Evolutionary conservation across 805 yeast genomes (phyloP).

Genomic region (Lipomyces yamadae): DNA sequence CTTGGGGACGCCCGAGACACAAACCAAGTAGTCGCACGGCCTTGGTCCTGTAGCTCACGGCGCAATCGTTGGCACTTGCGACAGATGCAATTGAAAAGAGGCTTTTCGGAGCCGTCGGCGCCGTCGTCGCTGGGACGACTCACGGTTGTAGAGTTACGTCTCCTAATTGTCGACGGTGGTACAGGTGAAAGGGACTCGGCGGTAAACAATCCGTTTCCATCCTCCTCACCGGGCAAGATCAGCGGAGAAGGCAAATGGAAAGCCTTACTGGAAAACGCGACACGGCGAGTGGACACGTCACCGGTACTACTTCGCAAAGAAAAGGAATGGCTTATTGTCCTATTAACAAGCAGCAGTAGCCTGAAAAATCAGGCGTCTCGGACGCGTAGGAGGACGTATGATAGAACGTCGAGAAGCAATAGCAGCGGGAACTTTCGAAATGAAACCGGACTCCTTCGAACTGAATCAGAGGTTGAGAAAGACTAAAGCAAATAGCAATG

Average conservation of each 20-base stretch:
- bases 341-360: not conserved
- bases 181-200: not conserved
- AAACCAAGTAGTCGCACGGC: not conserved
- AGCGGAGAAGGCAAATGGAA: not conserved
- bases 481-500: not conserved
- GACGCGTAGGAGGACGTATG: not conserved
- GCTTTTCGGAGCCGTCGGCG: not conserved
- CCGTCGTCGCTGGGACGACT: slow-evolving; percentile 3
- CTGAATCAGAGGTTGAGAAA: not conserved
- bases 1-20: not conserved
- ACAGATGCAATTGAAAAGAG: slow-evolving; percentile 5
- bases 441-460: not conserved
- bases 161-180: not conserved
- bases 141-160: not conserved
- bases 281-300: not conserved
- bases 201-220: not conserved
- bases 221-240: not conserved
- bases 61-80: slow-evolving; percentile 9
- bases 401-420: not conserved
- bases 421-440: not conserved
- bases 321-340: not conserved
- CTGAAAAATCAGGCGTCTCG: not conserved
- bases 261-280: not conserved
- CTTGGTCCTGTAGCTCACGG: not conserved
- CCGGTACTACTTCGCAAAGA: not conserved